Percentiles rank a stretch among this genome's conserved stretches.
Conservation (phyloP, 2,329 filamentous ascomycete species). For the Thelonectria discophora region DNA sequence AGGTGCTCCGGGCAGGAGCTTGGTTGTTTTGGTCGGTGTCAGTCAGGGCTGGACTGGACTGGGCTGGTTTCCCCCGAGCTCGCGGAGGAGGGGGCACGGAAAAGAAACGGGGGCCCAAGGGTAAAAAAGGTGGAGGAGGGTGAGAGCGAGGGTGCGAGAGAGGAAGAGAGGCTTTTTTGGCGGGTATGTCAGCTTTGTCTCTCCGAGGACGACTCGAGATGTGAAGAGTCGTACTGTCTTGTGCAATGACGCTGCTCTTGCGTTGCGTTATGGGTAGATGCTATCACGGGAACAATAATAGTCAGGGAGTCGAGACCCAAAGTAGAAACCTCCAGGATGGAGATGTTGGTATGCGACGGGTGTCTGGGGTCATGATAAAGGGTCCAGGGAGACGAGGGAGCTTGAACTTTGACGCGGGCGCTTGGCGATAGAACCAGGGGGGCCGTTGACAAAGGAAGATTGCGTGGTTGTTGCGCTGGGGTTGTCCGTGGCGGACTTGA, state of each 20-base stretch:
- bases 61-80: conserved; percentile 17
- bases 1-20: conserved; percentile 22
- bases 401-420: conserved; percentile 24
- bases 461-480: conserved; percentile 13
- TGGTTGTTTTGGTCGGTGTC: conserved; percentile 19
- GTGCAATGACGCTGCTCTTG: conserved; percentile 12
- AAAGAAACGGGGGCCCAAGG: conserved; percentile 21
- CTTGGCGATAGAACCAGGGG: conserved; percentile 30
- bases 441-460: conserved; percentile 12
- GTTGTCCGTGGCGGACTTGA: conserved; percentile 9
- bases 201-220: conserved; percentile 20
- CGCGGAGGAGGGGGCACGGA: conserved; percentile 20
- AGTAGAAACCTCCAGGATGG: conserved; percentile 53
- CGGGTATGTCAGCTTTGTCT: conserved; percentile 28
- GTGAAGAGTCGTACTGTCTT: conserved; percentile 13
- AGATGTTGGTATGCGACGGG: conserved; percentile 49
- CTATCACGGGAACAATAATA: conserved; percentile 30
- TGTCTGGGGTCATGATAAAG: conserved; percentile 53
- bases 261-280: conserved; percentile 13
- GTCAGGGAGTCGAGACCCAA: conserved; percentile 52
- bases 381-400: conserved; percentile 31
- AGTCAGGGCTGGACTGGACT: conserved; percentile 27
- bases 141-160: conserved; percentile 3
- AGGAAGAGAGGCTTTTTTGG: conserved; percentile 28
- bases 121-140: conserved; percentile 23